These are phyloP conservation scores for Plicaturopsis crispa DNA, from an alignment of 768 basidiomycete genomes.

Conservation along the genomic window DNA sequence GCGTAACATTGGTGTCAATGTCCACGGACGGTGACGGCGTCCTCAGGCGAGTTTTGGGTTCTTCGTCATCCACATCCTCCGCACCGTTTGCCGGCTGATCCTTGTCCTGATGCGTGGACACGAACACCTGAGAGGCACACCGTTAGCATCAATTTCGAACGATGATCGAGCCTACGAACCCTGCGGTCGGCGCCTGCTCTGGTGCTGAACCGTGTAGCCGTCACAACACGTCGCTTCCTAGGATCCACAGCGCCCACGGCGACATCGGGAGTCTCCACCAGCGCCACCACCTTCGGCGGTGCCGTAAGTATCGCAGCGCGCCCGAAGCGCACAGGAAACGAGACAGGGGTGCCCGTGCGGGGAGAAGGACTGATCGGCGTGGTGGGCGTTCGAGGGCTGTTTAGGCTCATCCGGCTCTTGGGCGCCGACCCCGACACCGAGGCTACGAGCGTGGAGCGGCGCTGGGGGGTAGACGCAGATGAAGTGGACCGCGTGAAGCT, in stretches of 20 bases:
- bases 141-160: conserved; percentile 1
- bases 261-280: conserved; percentile 84
- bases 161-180: conserved; percentile 33
- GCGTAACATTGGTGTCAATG: conserved; percentile 57
- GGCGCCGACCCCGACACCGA: not conserved
- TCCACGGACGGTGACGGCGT: conserved; percentile 35
- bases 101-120: conserved; percentile 74
- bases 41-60: not conserved
- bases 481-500: conserved; percentile 49
- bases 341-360: conserved; percentile 31
- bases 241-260: conserved; percentile 88
- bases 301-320: conserved; percentile 73
- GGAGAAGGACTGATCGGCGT: conserved; percentile 40
- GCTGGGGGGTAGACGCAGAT: conserved; percentile 35
- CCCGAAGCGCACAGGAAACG: conserved; percentile 48
- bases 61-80: conserved; percentile 17
- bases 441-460: conserved; percentile 20
- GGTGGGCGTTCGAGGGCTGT: conserved; percentile 32
- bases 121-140: conserved; percentile 49
- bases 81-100: conserved; percentile 14
- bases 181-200: conserved; percentile 75
- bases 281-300: conserved; percentile 74
- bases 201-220: conserved; percentile 83
- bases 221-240: conserved; percentile 75
- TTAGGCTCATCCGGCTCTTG: conserved; percentile 31